Evolutionary conservation across 179 eudicot genomes (phyloP).

Genomic region (Vitellaria paradoxa): DNA sequence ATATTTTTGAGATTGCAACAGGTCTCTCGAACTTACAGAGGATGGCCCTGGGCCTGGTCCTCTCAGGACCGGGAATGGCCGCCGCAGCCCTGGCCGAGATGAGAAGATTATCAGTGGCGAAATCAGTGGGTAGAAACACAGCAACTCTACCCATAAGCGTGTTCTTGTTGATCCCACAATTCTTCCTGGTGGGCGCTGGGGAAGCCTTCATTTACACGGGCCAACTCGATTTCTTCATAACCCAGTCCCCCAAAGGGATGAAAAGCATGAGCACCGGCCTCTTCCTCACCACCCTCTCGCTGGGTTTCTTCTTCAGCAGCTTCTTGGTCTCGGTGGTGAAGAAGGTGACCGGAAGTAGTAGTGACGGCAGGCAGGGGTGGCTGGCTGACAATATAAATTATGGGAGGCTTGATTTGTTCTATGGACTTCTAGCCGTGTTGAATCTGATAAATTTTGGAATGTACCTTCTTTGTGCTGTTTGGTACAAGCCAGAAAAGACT

Average conservation of each 20-base stretch:
- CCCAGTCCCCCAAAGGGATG: slow-evolving; percentile 81
- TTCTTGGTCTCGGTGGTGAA: slow-evolving; percentile 64
- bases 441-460: slow-evolving; percentile 51
- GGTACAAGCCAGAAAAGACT: slow-evolving; percentile 48
- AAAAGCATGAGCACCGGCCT: slow-evolving; percentile 94
- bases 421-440: slow-evolving; percentile 53
- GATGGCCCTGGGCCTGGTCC: slow-evolving; percentile 58
- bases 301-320: slow-evolving; percentile 83
- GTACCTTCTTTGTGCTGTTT: slow-evolving; percentile 55
- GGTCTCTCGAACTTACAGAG: slow-evolving; percentile 76
- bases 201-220: slow-evolving; percentile 95
- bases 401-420: slow-evolving; percentile 75
- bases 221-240: slow-evolving; percentile 90
- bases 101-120: slow-evolving; percentile 54
- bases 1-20: slow-evolving; percentile 17
- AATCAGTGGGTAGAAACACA: slow-evolving; percentile 20
- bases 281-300: slow-evolving; percentile 71
- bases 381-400: slow-evolving; percentile 71
- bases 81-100: slow-evolving; percentile 66
- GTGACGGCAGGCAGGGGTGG: slow-evolving; percentile 45
- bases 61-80: slow-evolving; percentile 70
- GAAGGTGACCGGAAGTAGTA: slow-evolving; percentile 35
- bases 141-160: slow-evolving; percentile 60
- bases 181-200: slow-evolving; percentile 78
- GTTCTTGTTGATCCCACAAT: slow-evolving; percentile 68